phyloP scores from a whole-genome alignment of 257 asterid genomes.

The Scutellaria barbata region DNA sequence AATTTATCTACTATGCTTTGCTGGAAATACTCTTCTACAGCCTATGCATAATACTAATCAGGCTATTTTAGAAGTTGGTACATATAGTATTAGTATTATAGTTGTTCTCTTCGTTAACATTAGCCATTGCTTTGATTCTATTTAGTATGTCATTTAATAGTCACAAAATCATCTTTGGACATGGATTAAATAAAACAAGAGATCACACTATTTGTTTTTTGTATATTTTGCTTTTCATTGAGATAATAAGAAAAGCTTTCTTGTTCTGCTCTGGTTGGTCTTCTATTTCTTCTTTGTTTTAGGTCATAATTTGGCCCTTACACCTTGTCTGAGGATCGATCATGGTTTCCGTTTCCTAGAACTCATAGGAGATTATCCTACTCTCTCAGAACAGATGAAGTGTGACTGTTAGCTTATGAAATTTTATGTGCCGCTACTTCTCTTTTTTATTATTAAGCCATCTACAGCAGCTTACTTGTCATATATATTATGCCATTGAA shows the following conservation, averaged over 20 bases:
- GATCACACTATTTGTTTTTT: neutral
- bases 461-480: neutral
- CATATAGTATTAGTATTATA: too few species aligned
- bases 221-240: neutral
- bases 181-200: neutral
- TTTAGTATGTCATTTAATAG: neutral
- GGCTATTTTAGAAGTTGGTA: neutral
- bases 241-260: neutral
- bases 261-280: neutral
- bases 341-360: neutral
- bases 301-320: too few species aligned
- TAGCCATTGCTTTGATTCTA: neutral
- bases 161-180: neutral
- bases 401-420: neutral
- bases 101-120: neutral
- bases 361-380: neutral
- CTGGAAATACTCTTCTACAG: neutral
- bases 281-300: too few species aligned
- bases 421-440: neutral
- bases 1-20: neutral
- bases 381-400: neutral
- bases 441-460: neutral
- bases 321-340: neutral
- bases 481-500: conserved; percentile 8
- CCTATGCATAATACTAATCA: neutral